Conservation (phyloP, 805 yeast species). For the Wickerhamiella brachini region DNA sequence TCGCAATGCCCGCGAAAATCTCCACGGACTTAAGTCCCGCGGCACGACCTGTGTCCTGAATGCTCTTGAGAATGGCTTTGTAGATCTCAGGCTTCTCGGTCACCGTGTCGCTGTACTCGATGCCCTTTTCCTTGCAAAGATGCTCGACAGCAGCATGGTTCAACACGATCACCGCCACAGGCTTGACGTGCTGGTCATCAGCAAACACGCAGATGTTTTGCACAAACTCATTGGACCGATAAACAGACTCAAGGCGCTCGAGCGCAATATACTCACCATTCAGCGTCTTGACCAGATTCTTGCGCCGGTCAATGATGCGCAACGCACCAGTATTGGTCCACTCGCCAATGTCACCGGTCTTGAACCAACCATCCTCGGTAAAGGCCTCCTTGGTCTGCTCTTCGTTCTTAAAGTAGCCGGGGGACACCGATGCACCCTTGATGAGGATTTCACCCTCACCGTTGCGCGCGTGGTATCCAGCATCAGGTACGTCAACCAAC, state of each 20-base stretch:
- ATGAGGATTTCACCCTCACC: conserved; percentile 88
- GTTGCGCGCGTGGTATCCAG: conserved; percentile 80
- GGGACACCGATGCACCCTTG: conserved; percentile 56
- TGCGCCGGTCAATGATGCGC: conserved; percentile 80
- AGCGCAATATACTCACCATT: conserved; percentile 97
- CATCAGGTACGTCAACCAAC: conserved; percentile 79
- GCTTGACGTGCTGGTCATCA: conserved; percentile 75
- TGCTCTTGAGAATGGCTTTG: conserved; percentile 39
- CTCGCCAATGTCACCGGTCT: conserved; percentile 93
- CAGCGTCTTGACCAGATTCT: conserved; percentile 87
- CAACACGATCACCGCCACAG: conserved; percentile 82
- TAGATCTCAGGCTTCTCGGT: conserved; percentile 44
- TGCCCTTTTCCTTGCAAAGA: conserved; percentile 43
- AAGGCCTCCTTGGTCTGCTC: conserved; percentile 67
- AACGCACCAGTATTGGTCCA: conserved; percentile 74
- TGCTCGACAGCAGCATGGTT: conserved; percentile 50
- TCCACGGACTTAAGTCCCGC: conserved; percentile 83
- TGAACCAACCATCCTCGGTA: conserved; percentile 83
- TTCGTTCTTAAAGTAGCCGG: conserved; percentile 71
- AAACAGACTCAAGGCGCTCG: conserved; percentile 83
- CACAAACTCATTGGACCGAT: conserved; percentile 69
- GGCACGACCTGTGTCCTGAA: conserved; percentile 60
- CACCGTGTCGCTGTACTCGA: conserved; percentile 36
- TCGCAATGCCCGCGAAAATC: conserved; percentile 59
- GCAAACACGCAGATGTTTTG: conserved; percentile 86